Conservation (phyloP, 2,329 filamentous ascomycete genomes). For the Aspergillus sp. region DNA sequence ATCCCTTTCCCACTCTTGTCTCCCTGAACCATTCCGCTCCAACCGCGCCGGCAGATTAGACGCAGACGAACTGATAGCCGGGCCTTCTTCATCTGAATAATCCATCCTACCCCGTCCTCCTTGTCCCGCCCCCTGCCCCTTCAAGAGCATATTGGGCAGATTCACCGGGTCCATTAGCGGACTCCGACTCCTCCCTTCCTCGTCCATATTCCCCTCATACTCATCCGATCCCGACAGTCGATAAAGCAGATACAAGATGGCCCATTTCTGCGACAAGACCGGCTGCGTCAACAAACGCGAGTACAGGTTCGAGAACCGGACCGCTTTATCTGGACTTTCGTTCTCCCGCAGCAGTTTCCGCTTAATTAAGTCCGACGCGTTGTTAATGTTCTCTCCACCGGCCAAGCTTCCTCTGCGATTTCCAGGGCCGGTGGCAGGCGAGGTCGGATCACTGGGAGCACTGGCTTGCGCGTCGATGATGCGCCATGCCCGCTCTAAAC, state of each 20-base stretch:
- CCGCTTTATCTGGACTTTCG: conserved; percentile 66
- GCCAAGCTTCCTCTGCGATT: conserved; percentile 26
- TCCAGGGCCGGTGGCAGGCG: conserved; percentile 13
- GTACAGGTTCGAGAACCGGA: conserved; percentile 86
- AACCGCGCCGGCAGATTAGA: conserved; percentile 27
- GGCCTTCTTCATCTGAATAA: conserved; percentile 31
- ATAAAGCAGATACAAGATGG: conserved; percentile 86
- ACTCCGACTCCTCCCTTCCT: conserved; percentile 27
- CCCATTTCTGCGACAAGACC: conserved; percentile 93
- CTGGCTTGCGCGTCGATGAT: conserved; percentile 28
- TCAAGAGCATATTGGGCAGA: conserved; percentile 32
- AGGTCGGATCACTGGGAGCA: conserved; percentile 19
- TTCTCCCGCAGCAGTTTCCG: conserved; percentile 77
- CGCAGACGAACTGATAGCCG: conserved; percentile 37
- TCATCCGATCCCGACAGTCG: conserved; percentile 64
- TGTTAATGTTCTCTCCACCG: conserved; percentile 61
- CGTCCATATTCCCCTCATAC: conserved; percentile 15
- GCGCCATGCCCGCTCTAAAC: conserved; percentile 34
- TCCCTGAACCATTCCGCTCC: conserved; percentile 22
- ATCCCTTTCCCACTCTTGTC: conserved; percentile 16
- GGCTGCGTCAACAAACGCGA: conserved; percentile 83
- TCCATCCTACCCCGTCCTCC: conserved; percentile 17
- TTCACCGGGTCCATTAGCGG: conserved; percentile 36
- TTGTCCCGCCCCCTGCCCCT: conserved; percentile 18
- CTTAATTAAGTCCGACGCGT: conserved; percentile 90